These are phyloP conservation scores for Exophiala bonariae DNA, from an alignment of 2,329 filamentous ascomycete genomes.

Conservation along the genomic window DNA sequence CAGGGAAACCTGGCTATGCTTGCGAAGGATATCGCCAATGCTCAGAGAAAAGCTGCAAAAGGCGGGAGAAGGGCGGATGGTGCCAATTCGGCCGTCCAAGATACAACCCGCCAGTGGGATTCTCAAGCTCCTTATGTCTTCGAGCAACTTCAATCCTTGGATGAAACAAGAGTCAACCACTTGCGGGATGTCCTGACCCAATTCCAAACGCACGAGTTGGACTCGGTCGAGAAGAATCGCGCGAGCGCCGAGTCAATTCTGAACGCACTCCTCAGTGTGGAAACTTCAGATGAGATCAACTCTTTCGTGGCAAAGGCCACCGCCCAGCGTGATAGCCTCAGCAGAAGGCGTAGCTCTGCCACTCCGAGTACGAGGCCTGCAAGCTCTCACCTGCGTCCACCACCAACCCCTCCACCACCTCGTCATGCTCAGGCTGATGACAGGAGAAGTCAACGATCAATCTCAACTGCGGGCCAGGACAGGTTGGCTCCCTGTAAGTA, in stretches of 20 bases:
- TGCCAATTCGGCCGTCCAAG: conserved; percentile 73
- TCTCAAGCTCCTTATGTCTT: conserved; percentile 93
- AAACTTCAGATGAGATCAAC: conserved; percentile 83
- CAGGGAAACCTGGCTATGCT: conserved; percentile 76
- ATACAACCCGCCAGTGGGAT: conserved; percentile 83
- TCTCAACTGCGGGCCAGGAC: conserved; percentile 39
- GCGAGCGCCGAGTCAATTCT: conserved; percentile 76
- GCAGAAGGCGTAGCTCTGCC: conserved; percentile 39
- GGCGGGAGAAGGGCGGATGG: conserved; percentile 69
- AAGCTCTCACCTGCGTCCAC: conserved; percentile 23
- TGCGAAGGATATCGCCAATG: conserved; percentile 80
- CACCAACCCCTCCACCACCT: conserved; percentile 41
- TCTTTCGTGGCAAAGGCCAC: conserved; percentile 57
- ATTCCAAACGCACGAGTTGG: conserved; percentile 87
- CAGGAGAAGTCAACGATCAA: conserved; percentile 54
- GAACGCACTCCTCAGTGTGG: conserved; percentile 79
- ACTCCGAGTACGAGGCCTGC: conserved; percentile 31
- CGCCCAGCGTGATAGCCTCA: conserved; percentile 37
- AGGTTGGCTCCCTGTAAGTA: conserved; percentile 39
- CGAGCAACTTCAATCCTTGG: conserved; percentile 84
- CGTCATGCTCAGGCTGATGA: conserved; percentile 52
- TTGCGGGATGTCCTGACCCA: conserved; percentile 89
- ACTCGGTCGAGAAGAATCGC: conserved; percentile 76
- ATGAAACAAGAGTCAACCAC: conserved; percentile 86
- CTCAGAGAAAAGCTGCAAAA: conserved; percentile 84